Evolutionary conservation across 371 early-diverging fungal species (phyloP).

Genomic region (Dinochytrium kinnereticum): DNA sequence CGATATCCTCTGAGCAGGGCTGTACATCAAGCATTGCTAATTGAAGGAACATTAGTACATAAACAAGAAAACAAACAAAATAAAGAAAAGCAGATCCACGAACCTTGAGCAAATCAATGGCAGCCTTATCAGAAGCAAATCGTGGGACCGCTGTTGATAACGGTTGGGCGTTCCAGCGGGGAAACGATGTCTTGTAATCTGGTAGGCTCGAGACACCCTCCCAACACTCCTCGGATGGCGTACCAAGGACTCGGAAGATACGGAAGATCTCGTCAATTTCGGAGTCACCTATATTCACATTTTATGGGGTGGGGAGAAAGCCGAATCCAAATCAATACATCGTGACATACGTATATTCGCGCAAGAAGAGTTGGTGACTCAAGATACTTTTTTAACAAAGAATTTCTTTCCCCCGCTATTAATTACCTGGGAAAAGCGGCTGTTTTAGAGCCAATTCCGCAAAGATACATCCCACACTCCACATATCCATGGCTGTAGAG

Average conservation of each 20-base stretch:
- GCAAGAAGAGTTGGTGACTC: too few relatives aligned
- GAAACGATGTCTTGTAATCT: constrained; percentile 81
- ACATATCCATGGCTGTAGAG: constrained; percentile 94
- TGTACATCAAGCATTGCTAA: constrained; percentile 75
- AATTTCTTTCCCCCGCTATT: too few relatives aligned
- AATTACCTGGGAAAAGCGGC: constrained; percentile 89
- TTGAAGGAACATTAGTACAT: background rate
- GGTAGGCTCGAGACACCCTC: constrained; percentile 81
- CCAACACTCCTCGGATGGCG: constrained; percentile 92
- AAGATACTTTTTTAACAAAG: too few relatives aligned
- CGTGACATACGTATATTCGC: too few relatives aligned
- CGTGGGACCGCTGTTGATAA: constrained; percentile 55
- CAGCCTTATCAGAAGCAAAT: constrained; percentile 57
- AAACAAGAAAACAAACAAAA: too few relatives aligned
- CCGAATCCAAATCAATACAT: too few relatives aligned
- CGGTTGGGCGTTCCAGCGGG: constrained; percentile 65
- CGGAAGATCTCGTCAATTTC: constrained; percentile 96
- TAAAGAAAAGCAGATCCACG: background rate
- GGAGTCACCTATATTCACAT: constrained; percentile 84
- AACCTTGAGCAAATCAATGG: constrained; percentile 67
- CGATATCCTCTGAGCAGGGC: constrained; percentile 80
- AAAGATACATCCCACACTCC: constrained; percentile 98
- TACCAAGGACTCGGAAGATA: constrained; percentile 93
- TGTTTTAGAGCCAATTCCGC: constrained; percentile 89
- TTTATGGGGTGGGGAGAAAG: too few relatives aligned